These are phyloP conservation scores for Strobilomyces echinocephalus DNA, from an alignment of 768 basidiomycete species.

Conservation along the genomic window DNA sequence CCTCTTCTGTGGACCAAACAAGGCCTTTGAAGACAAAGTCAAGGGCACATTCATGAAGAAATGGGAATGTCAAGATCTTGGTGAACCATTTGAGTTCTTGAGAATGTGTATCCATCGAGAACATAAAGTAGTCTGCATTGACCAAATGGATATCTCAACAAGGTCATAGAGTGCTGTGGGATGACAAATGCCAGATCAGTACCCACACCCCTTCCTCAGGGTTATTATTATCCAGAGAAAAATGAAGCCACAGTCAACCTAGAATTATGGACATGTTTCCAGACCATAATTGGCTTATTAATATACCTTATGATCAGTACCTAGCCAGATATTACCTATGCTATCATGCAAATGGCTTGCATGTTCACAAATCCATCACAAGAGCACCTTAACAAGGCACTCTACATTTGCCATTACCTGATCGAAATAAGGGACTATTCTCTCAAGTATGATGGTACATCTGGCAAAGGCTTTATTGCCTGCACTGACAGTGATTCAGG, in stretches of 20 bases:
- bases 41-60: background rate
- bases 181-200: background rate
- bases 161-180: background rate
- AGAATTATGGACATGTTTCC: background rate
- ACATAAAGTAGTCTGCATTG: background rate
- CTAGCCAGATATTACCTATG: background rate
- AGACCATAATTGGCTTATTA: background rate
- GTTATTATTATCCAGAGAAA: background rate
- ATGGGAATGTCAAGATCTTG: background rate
- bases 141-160: background rate
- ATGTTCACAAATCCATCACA: background rate
- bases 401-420: background rate
- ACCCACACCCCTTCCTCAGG: background rate
- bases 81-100: too few species aligned
- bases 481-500: too few species aligned
- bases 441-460: background rate
- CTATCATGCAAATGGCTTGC: background rate
- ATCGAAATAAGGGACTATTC: background rate
- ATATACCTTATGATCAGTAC: background rate
- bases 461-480: too few species aligned
- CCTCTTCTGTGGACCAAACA: background rate
- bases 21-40: background rate
- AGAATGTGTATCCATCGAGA: too few species aligned
- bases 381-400: background rate
- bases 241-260: background rate